Conservation (phyloP, 2,329 filamentous ascomycete species). For the Verticillium nonalfalfae region DNA sequence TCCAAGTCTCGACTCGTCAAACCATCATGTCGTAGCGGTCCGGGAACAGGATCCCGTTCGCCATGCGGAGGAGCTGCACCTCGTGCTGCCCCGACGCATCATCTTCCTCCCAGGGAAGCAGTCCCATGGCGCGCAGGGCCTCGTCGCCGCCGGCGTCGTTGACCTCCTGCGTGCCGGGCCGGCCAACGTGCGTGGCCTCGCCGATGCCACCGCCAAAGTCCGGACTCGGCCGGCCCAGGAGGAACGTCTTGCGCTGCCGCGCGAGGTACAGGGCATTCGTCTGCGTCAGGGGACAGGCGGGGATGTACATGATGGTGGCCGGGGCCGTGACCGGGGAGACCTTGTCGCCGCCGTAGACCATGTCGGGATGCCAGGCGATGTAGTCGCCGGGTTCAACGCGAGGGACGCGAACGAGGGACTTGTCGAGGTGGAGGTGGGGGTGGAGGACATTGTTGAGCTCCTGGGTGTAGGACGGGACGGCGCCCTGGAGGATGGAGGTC, state of each 20-base stretch:
- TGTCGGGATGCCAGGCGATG: conserved; percentile 68
- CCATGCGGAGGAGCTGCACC: conserved; percentile 26
- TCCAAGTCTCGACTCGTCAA: background rate
- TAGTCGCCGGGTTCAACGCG: conserved; percentile 67
- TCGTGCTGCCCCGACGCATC: conserved; percentile 24
- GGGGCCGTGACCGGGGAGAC: conserved; percentile 3
- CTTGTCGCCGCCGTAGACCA: conserved; percentile 65
- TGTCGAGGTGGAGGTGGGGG: conserved; percentile 62
- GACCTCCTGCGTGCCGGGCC: conserved; percentile 29
- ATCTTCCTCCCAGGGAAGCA: conserved; percentile 33
- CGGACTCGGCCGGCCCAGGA: conserved; percentile 31
- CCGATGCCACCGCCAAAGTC: conserved; percentile 28
- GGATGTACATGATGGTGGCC: conserved; percentile 29
- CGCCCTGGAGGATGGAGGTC: conserved; percentile 60
- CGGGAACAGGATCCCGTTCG: conserved; percentile 33
- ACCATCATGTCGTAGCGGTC: conserved; percentile 24
- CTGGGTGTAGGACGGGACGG: conserved; percentile 61
- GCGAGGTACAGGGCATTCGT: conserved; percentile 52
- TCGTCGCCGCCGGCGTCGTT: conserved; percentile 31
- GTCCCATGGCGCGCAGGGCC: conserved; percentile 31
- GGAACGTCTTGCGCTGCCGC: conserved; percentile 41
- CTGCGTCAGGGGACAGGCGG: conserved; percentile 42
- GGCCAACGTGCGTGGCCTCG: conserved; percentile 25
- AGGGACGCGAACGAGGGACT: conserved; percentile 66
- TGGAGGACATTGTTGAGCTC: conserved; percentile 64